phyloP scores from a whole-genome alignment of 2,329 filamentous ascomycete genomes.

The Teratosphaeria viscida region DNA sequence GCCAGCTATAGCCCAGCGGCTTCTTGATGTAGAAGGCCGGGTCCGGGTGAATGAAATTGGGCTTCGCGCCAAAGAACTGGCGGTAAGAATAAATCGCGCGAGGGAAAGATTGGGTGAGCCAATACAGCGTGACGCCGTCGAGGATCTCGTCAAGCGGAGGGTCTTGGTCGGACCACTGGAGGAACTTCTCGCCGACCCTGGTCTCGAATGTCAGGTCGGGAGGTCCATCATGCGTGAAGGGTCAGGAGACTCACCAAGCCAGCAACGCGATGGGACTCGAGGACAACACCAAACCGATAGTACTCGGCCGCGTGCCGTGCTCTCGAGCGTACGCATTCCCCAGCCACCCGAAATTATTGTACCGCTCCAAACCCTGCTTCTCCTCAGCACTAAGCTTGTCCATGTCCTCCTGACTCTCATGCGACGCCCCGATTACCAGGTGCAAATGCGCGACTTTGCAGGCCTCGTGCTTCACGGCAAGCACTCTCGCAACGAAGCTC shows the following conservation, averaged over 20 bases:
- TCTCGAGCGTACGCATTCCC: slow-evolving; percentile 42
- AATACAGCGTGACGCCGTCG: slow-evolving; percentile 43
- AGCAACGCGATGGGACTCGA: slow-evolving; percentile 45
- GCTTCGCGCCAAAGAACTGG: slow-evolving; percentile 16
- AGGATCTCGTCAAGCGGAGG: slow-evolving; percentile 36
- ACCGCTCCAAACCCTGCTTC: slow-evolving; percentile 13
- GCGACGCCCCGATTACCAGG: slow-evolving; percentile 8
- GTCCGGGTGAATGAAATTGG: slow-evolving; percentile 18
- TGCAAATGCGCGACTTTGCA: slow-evolving; percentile 36
- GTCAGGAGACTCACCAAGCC: slow-evolving; percentile 31
- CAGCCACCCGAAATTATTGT: slow-evolving; percentile 13
- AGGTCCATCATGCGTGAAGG: not conserved
- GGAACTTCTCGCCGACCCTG: slow-evolving; percentile 47
- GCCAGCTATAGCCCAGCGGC: slow-evolving; percentile 35
- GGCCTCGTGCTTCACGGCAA: slow-evolving; percentile 33
- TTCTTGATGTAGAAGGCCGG: slow-evolving; percentile 24
- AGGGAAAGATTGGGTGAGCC: slow-evolving; percentile 37
- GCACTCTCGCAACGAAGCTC: slow-evolving; percentile 31
- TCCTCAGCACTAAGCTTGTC: slow-evolving; percentile 11
- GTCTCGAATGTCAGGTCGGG: not conserved
- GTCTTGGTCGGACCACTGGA: slow-evolving; percentile 41
- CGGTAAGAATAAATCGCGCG: slow-evolving; percentile 41
- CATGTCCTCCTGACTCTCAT: slow-evolving; percentile 1
- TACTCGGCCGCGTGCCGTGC: slow-evolving; percentile 45
- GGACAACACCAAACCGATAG: slow-evolving; percentile 44